Percentiles rank a stretch among this genome's conserved stretches.
These are phyloP conservation scores for Entonaema liquescens DNA, from an alignment of 495 filamentous ascomycete species.

Conservation along the genomic window DNA sequence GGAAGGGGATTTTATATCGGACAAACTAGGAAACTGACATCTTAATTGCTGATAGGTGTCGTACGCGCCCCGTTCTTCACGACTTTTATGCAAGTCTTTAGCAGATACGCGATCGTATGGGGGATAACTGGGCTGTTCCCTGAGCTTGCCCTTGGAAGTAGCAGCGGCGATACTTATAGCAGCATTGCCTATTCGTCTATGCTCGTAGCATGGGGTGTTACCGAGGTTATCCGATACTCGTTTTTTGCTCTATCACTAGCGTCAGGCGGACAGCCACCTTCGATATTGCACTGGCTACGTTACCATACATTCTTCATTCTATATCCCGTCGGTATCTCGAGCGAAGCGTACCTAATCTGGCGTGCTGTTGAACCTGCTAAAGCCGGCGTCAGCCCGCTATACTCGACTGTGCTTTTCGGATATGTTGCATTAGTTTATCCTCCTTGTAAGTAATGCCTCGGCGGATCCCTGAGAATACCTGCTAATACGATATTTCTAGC, in stretches of 20 bases:
- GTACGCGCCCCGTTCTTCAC: constrained; percentile 86
- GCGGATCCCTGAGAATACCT: not conserved
- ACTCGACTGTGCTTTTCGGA: constrained; percentile 45
- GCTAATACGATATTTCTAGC: constrained; percentile 57
- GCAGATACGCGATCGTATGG: constrained; percentile 86
- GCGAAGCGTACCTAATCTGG: constrained; percentile 82
- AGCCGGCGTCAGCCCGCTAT: constrained; percentile 58
- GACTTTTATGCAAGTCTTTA: constrained; percentile 87
- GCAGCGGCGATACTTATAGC: constrained; percentile 20
- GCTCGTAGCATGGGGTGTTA: constrained; percentile 83
- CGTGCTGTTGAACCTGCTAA: constrained; percentile 71
- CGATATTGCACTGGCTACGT: constrained; percentile 78
- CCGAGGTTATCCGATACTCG: constrained; percentile 87
- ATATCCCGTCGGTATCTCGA: constrained; percentile 89
- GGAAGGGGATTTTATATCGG: not conserved
- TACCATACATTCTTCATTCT: constrained; percentile 94
- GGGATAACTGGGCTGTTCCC: constrained; percentile 74
- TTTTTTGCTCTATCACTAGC: constrained; percentile 82
- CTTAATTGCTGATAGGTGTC: constrained; percentile 60
- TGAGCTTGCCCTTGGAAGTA: constrained; percentile 53
- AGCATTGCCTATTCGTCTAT: constrained; percentile 68
- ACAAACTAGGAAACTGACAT: not conserved
- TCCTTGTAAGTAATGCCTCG: constrained; percentile 67
- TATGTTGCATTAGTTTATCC: constrained; percentile 77
- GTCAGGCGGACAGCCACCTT: constrained; percentile 60